Percentiles rank a stretch among this genome's conserved stretches.
phyloP scores from a whole-genome alignment of 306 rosid genomes.

The Rosa lucieae region DNA sequence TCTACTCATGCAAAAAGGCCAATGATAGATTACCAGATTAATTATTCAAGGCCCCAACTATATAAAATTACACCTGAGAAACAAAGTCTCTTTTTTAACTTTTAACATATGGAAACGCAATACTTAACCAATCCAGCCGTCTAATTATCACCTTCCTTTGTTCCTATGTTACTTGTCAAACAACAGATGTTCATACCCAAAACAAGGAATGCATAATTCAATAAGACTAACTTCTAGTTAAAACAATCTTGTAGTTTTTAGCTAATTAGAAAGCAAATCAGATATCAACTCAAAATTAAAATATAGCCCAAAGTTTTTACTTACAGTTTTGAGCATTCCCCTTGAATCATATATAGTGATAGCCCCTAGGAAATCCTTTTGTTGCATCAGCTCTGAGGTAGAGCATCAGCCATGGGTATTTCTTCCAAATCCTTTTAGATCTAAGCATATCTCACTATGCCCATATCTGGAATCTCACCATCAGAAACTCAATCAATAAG shows the following conservation, averaged over 20 bases:
- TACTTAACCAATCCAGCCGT: slow-evolving; percentile 5
- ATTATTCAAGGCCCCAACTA: background rate
- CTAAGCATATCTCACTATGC: too few relatives aligned
- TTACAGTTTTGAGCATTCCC: slow-evolving; percentile 75
- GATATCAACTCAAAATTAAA: background rate
- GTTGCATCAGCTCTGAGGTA: slow-evolving; percentile 86
- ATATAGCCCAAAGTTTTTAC: slow-evolving; percentile 13
- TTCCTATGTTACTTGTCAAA: background rate
- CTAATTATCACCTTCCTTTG: background rate
- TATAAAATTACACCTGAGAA: background rate
- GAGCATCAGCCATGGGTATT: slow-evolving; percentile 83
- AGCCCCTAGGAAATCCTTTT: slow-evolving; percentile 80
- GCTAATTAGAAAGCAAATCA: background rate
- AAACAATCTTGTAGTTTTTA: background rate
- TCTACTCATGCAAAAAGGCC: background rate
- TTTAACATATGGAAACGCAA: background rate
- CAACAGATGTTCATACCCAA: background rate
- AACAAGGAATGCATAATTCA: background rate
- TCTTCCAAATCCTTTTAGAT: slow-evolving; percentile 12
- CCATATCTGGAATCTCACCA: too few relatives aligned
- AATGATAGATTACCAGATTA: slow-evolving; percentile 19
- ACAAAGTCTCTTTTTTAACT: background rate
- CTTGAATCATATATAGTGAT: slow-evolving; percentile 66
- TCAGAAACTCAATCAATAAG: too few relatives aligned
- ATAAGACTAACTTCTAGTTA: background rate